Evolutionary conservation across 306 rosid species (phyloP), one percentile per base, ranked within the genome.

Genomic region (Ochetophila trinervis): DNA sequence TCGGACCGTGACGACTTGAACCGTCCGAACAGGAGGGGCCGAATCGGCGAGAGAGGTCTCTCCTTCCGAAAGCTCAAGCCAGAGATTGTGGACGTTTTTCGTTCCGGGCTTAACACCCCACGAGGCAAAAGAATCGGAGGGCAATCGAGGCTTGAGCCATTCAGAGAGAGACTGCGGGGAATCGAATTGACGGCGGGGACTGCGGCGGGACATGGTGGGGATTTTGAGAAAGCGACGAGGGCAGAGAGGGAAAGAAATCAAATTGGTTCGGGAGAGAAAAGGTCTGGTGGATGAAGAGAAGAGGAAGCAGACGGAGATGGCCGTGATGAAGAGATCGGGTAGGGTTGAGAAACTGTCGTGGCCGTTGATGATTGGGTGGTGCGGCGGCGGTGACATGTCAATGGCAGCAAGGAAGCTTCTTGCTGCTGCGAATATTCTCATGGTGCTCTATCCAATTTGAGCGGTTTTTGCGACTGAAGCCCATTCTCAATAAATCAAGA

Each of bases 31-130:
- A 52, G 99, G 99, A 44, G 99, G 99, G 14, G 64, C 63, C 0
- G 97, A 81, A 6, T 93, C 96, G 22, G 76, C 85, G 17, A 93
- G 80, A 23, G 88, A 84, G 72, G 91, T 89, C 63, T 93, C 99
- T 0, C 99, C 97, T 27, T 89, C 83, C 0, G 96, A 48, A 57
- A 93, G 79, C 67, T 93, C 99, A 68, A 93, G 88, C 97, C 99
- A 93, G 76, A 93, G 99, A 63, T 93, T 93, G 76, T 93, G 96
- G 24, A 90, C 84, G 86, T 93, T 93, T 45, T 93, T 93, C 52
- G 99, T 89, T 13, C 96, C 99, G 5, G 97, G 91, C 9, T 81
- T 86, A 9, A 90, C 86, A 5, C 99, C 99, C 97, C 99, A 93
- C 0, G 99, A 78, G 50, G 99, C 97, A 23, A 93, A 85, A 0